phyloP scores from a whole-genome alignment of 306 rosid genomes.

The Vigna nakashimae region DNA sequence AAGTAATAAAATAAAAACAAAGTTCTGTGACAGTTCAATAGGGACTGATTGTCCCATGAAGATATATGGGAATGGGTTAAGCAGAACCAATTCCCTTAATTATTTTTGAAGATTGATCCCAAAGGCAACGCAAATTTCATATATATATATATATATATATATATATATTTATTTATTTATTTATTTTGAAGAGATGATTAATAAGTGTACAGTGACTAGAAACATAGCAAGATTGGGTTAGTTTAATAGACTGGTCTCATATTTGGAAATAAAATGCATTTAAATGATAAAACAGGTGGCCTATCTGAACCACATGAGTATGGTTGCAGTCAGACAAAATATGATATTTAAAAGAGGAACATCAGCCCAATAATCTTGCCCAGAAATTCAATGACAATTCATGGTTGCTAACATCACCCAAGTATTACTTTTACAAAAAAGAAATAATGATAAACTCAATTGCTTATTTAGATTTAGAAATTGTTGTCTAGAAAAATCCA shows the following conservation, averaged over 20 bases:
- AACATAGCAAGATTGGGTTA: neutral
- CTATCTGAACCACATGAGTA: neutral
- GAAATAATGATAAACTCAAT: no score
- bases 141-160: neutral
- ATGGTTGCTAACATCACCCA: neutral
- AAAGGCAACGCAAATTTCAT: constrained; percentile 2
- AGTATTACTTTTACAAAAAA: constrained; percentile 6
- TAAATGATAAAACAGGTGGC: no score
- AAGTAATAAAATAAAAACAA: no score
- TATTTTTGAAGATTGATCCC: no score
- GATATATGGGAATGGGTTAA: no score
- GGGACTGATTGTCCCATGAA: no score
- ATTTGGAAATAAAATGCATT: no score
- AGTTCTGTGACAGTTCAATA: no score
- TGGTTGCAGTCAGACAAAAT: neutral
- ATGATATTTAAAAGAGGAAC: neutral
- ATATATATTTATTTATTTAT: neutral
- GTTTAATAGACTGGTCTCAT: neutral
- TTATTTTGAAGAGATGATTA: neutral
- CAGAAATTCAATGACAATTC: constrained; percentile 16
- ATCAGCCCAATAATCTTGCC: neutral
- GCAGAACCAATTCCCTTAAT: no score
- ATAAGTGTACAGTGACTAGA: neutral
- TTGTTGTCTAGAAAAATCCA: constrained; percentile 11
- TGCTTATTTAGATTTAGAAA: neutral